Evolutionary conservation across 495 filamentous ascomycete genomes (phyloP).

Genomic region (Durotheca rogersii): DNA sequence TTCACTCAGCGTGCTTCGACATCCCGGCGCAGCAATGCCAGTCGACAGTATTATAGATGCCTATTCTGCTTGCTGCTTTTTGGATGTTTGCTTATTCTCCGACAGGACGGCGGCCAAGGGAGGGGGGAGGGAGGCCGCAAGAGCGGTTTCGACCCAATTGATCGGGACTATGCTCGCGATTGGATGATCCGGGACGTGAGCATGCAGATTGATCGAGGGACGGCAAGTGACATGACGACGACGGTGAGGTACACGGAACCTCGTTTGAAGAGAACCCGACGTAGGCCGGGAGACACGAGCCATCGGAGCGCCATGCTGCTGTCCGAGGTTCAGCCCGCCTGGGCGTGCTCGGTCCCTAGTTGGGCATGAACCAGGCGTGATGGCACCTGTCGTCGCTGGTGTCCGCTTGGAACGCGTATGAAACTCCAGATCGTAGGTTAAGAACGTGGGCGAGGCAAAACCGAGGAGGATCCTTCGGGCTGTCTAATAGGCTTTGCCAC

Average conservation of each 20-base stretch:
- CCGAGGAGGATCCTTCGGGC: background rate
- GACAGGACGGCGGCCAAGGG: slow-evolving; percentile 16
- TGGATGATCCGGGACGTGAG: slow-evolving; percentile 8
- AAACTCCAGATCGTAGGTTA: slow-evolving; percentile 8
- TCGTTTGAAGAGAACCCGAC: slow-evolving; percentile 24
- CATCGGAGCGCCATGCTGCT: slow-evolving; percentile 2
- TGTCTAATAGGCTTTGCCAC: slow-evolving; percentile 2
- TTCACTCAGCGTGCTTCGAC: slow-evolving; percentile 1
- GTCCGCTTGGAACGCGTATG: background rate
- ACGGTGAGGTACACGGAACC: slow-evolving; percentile 14
- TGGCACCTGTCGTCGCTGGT: slow-evolving; percentile 5
- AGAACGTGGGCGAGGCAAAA: slow-evolving; percentile 2
- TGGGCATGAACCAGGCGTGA: slow-evolving; percentile 20
- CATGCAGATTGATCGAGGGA: slow-evolving; percentile 16
- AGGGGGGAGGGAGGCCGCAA: too few species aligned
- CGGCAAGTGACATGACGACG: slow-evolving; percentile 26
- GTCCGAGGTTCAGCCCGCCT: slow-evolving; percentile 2
- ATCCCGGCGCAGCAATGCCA: slow-evolving; percentile 22
- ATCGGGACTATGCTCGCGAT: slow-evolving; percentile 22
- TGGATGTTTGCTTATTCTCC: slow-evolving; percentile 25
- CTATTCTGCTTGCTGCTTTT: slow-evolving; percentile 15
- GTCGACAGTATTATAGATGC: slow-evolving; percentile 12
- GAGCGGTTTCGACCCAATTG: slow-evolving; percentile 30
- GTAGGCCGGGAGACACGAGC: slow-evolving; percentile 14
- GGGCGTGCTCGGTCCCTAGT: slow-evolving; percentile 17